phyloP scores from a whole-genome alignment of 306 rosid species.

The Dalbergia cochinchinensis region DNA sequence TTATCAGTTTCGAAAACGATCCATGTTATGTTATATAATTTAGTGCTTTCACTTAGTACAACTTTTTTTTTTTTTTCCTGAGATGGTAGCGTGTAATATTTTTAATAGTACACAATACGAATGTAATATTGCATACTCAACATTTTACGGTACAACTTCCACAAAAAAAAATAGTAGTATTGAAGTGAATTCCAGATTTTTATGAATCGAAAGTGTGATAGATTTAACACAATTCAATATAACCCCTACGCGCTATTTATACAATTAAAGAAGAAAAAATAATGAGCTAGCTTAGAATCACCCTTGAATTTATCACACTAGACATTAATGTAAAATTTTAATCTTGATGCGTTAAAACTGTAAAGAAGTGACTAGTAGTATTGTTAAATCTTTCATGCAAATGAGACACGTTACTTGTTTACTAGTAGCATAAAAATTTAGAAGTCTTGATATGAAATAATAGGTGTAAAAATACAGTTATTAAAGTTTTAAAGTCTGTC shows the following conservation, averaged over 20 bases:
- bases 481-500: neutral
- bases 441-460: too few species aligned
- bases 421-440: too few species aligned
- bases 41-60: too few species aligned
- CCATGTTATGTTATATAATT: constrained; percentile 15
- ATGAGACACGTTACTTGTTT: neutral
- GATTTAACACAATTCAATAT: neutral
- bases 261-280: neutral
- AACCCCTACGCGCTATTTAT: neutral
- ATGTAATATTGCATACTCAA: neutral
- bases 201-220: neutral
- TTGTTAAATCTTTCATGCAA: neutral
- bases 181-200: neutral
- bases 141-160: too few species aligned
- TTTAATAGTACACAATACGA: neutral
- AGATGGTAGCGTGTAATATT: neutral
- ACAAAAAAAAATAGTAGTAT: neutral
- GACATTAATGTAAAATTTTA: neutral
- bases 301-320: neutral
- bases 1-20: constrained; percentile 52
- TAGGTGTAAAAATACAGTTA: neutral
- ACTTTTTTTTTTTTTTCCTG: neutral
- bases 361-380: neutral
- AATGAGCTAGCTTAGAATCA: neutral
- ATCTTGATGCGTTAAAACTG: neutral